These are phyloP conservation scores for Coemansia javaensis DNA, from an alignment of 192 early-diverging fungal species.

Conservation along the genomic window DNA sequence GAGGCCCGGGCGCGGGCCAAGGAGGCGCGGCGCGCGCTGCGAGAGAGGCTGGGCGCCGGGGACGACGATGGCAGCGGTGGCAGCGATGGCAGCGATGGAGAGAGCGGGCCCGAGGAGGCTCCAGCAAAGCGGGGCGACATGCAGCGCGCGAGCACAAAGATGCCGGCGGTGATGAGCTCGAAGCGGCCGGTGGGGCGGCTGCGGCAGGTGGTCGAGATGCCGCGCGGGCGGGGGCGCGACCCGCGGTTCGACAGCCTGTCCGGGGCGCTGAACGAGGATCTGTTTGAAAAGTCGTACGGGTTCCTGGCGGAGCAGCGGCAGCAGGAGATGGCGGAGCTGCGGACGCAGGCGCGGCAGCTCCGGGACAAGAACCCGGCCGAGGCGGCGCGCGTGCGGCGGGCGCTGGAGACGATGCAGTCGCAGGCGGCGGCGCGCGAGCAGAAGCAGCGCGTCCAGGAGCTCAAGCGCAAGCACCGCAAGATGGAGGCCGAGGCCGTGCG, in stretches of 20 bases:
- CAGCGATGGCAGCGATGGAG: conserved; percentile 6
- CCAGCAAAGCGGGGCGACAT: conserved; percentile 7
- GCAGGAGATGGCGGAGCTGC: conserved; percentile 68
- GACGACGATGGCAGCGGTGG: not conserved
- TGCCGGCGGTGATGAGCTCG: conserved; percentile 31
- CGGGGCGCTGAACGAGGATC: conserved; percentile 84
- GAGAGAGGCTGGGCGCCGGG: conserved; percentile 23
- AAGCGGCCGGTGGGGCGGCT: conserved; percentile 46
- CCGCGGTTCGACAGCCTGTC: conserved; percentile 89
- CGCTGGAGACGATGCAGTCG: conserved; percentile 61
- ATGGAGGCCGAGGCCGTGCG: conserved; percentile 72
- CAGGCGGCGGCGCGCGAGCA: conserved; percentile 43
- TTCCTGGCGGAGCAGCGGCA: conserved; percentile 81
- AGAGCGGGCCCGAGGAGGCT: conserved; percentile 10
- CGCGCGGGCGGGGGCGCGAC: conserved; percentile 58
- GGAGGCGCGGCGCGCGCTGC: conserved; percentile 36
- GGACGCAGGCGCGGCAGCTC: conserved; percentile 59
- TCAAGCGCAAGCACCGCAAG: conserved; percentile 75
- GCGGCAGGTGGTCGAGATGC: conserved; percentile 40
- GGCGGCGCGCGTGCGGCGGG: conserved; percentile 56
- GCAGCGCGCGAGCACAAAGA: conserved; percentile 16
- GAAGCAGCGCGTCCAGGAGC: conserved; percentile 52
- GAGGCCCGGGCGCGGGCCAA: conserved; percentile 17
- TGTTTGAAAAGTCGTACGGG: conserved; percentile 88
- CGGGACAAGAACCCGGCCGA: conserved; percentile 54